phyloP scores from a whole-genome alignment of 805 yeast species.

The Ogataea populi-albae region DNA sequence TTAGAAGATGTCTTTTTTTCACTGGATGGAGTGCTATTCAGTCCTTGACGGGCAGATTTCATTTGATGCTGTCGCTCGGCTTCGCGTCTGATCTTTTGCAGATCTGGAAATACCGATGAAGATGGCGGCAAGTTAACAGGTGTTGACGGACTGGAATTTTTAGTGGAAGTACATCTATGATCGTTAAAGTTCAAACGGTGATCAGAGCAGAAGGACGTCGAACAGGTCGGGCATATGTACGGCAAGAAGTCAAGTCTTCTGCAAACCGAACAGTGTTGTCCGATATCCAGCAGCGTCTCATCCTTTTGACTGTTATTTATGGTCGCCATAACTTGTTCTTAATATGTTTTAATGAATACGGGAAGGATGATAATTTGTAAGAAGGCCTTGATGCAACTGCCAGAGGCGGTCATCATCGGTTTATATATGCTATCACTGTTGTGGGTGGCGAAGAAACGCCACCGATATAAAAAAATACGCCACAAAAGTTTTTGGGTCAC shows the following conservation, averaged over 20 bases:
- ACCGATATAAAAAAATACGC: too few species aligned
- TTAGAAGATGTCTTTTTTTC: constrained; percentile 16
- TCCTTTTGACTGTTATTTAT: constrained; percentile 15
- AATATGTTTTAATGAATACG: too few species aligned
- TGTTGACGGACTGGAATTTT: constrained; percentile 4
- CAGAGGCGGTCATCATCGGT: too few species aligned
- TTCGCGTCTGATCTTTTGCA: constrained; percentile 38
- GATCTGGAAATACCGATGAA: constrained; percentile 49
- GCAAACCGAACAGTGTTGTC: constrained; percentile 55
- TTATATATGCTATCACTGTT: too few species aligned
- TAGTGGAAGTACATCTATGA: constrained; percentile 29
- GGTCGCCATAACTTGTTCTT: constrained; percentile 14
- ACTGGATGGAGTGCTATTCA: constrained; percentile 20
- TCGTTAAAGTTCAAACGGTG: constrained; percentile 41
- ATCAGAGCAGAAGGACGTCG: constrained; percentile 44
- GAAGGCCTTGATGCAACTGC: too few species aligned
- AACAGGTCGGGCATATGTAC: constrained; percentile 44
- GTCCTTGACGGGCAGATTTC: constrained; percentile 4
- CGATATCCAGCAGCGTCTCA: constrained; percentile 49
- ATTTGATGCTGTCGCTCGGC: constrained; percentile 28
- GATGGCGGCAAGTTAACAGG: constrained; percentile 45
- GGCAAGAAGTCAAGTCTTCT: constrained; percentile 57
- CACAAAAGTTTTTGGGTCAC: too few species aligned
- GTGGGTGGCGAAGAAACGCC: too few species aligned
- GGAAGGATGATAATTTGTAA: too few species aligned